phyloP scores from a whole-genome alignment of 73 alveolate species.

The Breviolum minutum region DNA sequence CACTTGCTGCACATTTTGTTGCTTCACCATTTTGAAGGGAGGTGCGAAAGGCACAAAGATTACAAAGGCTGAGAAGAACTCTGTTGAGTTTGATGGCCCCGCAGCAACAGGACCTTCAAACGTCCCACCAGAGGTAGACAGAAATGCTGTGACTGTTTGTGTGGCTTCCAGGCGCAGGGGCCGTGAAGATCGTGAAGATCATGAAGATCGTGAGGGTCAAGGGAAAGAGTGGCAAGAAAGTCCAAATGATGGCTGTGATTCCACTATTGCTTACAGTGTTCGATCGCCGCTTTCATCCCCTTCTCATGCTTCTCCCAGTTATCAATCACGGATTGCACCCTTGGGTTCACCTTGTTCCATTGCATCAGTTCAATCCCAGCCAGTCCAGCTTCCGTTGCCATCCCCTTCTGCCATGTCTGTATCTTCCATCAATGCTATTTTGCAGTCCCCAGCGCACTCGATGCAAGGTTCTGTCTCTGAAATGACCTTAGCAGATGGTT shows the following conservation, averaged over 20 bases:
- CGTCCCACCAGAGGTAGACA: neutral
- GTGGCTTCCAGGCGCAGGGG: conserved; percentile 40
- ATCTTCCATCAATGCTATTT: conserved; percentile 35
- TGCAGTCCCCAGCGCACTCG: conserved; percentile 40
- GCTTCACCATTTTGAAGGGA: conserved; percentile 6
- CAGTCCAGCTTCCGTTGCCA: conserved; percentile 18
- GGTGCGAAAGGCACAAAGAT: neutral
- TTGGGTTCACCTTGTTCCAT: conserved; percentile 43
- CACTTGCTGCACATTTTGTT: conserved; percentile 38
- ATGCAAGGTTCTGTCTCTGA: neutral
- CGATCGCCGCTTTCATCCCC: conserved; percentile 37
- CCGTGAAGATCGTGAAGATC: neutral
- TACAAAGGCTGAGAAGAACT: neutral
- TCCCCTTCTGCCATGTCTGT: conserved; percentile 50
- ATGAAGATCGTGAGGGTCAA: neutral
- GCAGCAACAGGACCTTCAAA: neutral
- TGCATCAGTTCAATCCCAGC: conserved; percentile 23
- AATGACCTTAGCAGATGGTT: neutral
- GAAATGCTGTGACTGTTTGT: conserved; percentile 22
- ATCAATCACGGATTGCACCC: conserved; percentile 22
- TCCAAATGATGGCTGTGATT: neutral
- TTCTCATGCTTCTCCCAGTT: neutral
- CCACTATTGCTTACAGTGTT: conserved; percentile 9
- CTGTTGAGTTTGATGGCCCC: conserved; percentile 20
- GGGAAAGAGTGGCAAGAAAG: neutral